Base-by-base conservation (phyloP, 2,329 filamentous ascomycete genomes). In the Alternaria consortialis region DNA sequence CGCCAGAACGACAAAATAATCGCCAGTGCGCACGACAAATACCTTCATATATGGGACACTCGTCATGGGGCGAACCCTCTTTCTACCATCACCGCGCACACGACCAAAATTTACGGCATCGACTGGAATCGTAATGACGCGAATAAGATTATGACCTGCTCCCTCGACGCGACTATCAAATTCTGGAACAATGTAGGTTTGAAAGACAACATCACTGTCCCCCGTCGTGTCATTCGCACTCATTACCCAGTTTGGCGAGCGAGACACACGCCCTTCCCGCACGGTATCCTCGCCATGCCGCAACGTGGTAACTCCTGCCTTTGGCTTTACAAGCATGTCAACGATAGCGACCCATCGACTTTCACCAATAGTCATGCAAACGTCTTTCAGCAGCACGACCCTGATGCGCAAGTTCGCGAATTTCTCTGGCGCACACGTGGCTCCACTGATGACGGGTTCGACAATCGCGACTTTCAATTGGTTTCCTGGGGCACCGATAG, bases 401-500 rank as follows among this genome's bases (percentile, higher is more conserved):
- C 84, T 29, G 62, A 68, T 42, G 60, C 69, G 11, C 84, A 94
- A 73, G 93, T 92, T 31, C 97, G 95, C 73, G 94, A 97, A 71
- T 97, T 97, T 63, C 81, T 97, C 11, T 97, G 94, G 94, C 87
- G 94, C 75, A 87, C 88, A 48, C 88, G 94, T 56, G 94, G 94
- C 8, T 71, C 68, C 37, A 83, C 84, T 20, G 85, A 86, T 17
- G 87, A 92, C 55, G 85, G 86, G n/a, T 80, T 90, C 46, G 94
- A 97, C 71, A 84, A 93, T 63, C 88, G 94, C 69, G 94, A 97
- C 53, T 97, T 97, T 65, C 94, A 97, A 77, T 84, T 97, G 17
- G 92, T 97, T 0, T 94, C 94, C 0, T 97, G 94, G 94, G 93
- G 93, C 27, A 90, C 91, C 50, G 94, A 97, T 76, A 91, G 91